Conservation (phyloP, 768 basidiomycete species). For the Mrakia frigida region DNA sequence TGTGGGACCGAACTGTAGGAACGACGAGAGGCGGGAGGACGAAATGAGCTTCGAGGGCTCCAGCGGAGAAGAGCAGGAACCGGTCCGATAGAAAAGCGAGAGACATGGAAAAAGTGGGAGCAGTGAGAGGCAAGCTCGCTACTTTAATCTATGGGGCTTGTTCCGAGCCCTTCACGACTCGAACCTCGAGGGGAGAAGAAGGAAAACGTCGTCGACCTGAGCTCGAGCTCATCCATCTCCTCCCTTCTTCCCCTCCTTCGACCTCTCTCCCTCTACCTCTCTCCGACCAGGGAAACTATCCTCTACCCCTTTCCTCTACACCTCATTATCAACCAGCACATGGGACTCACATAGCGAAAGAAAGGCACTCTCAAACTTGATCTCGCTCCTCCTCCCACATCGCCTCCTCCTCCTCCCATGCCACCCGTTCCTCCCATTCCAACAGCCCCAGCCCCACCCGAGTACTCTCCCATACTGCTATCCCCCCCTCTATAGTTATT, state of each 20-base stretch:
- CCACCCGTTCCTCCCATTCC: neutral
- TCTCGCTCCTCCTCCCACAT: neutral
- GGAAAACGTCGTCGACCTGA: no score
- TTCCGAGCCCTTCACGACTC: no score
- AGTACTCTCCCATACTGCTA: neutral
- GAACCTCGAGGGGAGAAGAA: no score
- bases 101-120: no score
- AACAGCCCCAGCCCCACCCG: neutral
- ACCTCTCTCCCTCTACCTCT: no score
- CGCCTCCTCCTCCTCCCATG: neutral
- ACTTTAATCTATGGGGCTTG: no score
- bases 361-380: conserved; percentile 27
- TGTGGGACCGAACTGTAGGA: conserved; percentile 21
- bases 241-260: no score
- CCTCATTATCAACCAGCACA: neutral
- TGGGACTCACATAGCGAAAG: conserved; percentile 19
- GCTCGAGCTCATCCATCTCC: no score
- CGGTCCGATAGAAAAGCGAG: no score
- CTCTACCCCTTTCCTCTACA: neutral
- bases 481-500: neutral
- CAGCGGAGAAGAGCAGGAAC: neutral
- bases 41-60: neutral
- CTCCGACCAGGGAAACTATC: no score
- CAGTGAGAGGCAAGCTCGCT: no score
- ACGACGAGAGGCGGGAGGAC: neutral